phyloP scores from a whole-genome alignment of 2,329 filamentous ascomycete genomes.

The Emergomyces pasteurianus region DNA sequence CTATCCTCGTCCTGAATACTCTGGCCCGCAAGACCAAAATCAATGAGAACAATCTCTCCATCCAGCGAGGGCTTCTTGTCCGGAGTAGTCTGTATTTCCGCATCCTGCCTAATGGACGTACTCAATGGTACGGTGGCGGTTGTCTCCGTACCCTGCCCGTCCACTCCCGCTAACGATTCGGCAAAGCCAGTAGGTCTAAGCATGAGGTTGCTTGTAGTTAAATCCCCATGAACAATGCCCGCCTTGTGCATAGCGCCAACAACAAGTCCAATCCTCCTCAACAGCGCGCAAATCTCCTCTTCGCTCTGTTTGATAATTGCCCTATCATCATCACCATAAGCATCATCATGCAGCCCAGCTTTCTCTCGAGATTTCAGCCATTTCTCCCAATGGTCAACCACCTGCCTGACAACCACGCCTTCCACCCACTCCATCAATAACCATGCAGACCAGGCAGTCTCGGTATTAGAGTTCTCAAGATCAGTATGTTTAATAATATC shows the following conservation, averaged over 20 bases:
- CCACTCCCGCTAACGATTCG: conserved; percentile 5
- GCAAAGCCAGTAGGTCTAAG: conserved; percentile 37
- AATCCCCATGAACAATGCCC: conserved; percentile 87
- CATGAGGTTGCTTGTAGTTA: conserved; percentile 98
- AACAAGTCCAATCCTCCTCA: conserved; percentile 57
- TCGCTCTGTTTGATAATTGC: conserved; percentile 32
- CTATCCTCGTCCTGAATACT: conserved; percentile 78
- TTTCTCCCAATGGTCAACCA: conserved; percentile 57
- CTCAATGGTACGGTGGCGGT: conserved; percentile 1
- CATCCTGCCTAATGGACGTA: neutral
- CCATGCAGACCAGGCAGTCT: conserved; percentile 51
- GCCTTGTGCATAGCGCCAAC: conserved; percentile 67
- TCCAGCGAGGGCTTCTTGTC: conserved; percentile 29
- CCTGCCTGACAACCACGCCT: conserved; percentile 56
- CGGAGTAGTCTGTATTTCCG: neutral
- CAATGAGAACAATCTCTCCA: conserved; percentile 80
- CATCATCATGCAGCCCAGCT: conserved; percentile 19
- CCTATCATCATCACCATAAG: conserved; percentile 5
- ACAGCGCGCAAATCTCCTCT: conserved; percentile 45
- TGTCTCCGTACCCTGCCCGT: conserved; percentile 11
- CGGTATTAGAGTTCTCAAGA: neutral
- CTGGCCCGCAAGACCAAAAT: conserved; percentile 82
- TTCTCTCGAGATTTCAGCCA: conserved; percentile 25
- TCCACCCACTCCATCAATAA: conserved; percentile 76
- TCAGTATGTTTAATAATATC: conserved; percentile 14